Conservation (phyloP, 352 stramenopile species). For the Phytophthora pluvialis region DNA sequence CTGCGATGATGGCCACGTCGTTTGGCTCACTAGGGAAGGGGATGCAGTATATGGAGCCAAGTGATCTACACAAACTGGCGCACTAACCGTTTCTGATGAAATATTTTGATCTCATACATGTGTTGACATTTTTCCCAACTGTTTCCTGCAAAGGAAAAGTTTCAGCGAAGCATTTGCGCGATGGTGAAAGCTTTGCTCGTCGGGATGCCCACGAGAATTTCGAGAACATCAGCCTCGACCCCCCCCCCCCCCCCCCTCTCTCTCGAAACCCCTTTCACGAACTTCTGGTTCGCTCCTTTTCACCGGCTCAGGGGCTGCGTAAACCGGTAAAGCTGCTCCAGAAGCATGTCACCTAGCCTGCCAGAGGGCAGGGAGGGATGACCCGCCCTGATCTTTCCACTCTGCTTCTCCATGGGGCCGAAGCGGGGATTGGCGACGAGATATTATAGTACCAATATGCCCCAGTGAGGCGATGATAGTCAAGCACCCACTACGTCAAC, state of each 20-base stretch:
- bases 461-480: not conserved
- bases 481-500: constrained; percentile 2
- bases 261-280: constrained; percentile 1
- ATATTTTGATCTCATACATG: not conserved
- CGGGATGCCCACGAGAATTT: constrained; percentile 5
- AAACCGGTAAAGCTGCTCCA: not conserved
- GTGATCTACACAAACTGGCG: too few relatives aligned
- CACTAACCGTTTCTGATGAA: not conserved
- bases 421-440: constrained; percentile 2
- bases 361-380: constrained; percentile 2
- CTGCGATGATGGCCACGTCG: too few relatives aligned
- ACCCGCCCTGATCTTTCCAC: constrained; percentile 3
- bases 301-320: not conserved
- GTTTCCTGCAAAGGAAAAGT: constrained; percentile 6
- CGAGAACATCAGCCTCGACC: constrained; percentile 5
- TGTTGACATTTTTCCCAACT: not conserved
- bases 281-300: constrained; percentile 1
- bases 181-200: constrained; percentile 11
- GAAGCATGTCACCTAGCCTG: constrained; percentile 11
- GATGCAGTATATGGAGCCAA: too few relatives aligned
- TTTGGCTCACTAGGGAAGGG: too few relatives aligned
- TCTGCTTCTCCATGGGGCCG: not conserved
- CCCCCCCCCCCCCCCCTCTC: not conserved
- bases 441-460: constrained; percentile 1
- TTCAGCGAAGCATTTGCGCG: constrained; percentile 6